These are phyloP conservation scores for Suillus decipiens DNA, from an alignment of 768 basidiomycete genomes.

Conservation along the genomic window DNA sequence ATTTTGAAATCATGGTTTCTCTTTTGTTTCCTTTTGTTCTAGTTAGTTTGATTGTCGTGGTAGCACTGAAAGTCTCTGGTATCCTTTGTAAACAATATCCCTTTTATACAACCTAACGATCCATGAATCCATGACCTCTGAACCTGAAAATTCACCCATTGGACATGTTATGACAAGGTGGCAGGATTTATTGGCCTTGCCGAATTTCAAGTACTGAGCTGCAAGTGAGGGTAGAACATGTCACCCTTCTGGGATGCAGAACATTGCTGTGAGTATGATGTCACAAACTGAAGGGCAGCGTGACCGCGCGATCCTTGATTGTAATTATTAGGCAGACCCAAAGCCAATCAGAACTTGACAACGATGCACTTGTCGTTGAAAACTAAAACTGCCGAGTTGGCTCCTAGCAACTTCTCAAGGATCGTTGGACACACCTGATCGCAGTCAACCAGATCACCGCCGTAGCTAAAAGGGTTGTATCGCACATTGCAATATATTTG, in stretches of 20 bases:
- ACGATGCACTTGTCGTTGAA: neutral
- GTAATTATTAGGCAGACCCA: neutral
- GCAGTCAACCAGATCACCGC: neutral
- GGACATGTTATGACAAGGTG: neutral
- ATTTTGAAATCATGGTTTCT: neutral
- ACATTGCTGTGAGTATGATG: neutral
- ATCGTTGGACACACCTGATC: neutral
- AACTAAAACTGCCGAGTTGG: neutral
- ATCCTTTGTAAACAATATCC: neutral
- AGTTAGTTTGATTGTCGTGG: neutral
- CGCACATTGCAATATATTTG: neutral
- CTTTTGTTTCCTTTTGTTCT: neutral
- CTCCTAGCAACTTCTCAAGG: no score
- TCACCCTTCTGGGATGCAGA: neutral
- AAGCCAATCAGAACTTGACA: neutral
- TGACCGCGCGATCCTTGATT: neutral
- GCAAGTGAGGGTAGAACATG: neutral
- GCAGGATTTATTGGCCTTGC: conserved; percentile 14
- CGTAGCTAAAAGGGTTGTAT: neutral
- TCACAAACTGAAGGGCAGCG: neutral
- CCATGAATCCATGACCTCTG: neutral
- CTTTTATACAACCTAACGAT: neutral
- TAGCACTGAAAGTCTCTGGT: neutral
- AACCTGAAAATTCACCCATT: neutral
- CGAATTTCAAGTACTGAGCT: conserved; percentile 17